Conservation (phyloP, 106 monocot species). For the Phalaenopsis aphrodite region DNA sequence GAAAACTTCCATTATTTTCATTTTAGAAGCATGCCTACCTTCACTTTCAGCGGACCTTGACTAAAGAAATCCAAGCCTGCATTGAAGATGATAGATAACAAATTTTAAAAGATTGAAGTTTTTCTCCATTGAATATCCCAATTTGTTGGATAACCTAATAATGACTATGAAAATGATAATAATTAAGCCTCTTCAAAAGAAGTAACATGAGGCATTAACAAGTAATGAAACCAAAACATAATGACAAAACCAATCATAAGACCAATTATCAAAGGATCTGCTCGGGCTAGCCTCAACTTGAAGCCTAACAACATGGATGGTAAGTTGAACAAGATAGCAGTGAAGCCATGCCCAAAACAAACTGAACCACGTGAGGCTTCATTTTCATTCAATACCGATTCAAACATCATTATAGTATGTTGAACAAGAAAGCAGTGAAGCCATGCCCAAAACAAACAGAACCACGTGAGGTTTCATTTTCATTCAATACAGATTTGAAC, state of each 20-base stretch:
- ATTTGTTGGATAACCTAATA: neutral
- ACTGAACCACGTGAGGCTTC: neutral
- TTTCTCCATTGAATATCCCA: neutral
- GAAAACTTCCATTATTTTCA: neutral
- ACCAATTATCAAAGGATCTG: neutral
- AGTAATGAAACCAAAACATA: neutral
- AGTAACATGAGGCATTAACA: neutral
- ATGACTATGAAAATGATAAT: neutral
- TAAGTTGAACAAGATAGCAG: neutral
- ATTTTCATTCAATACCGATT: neutral
- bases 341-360: neutral
- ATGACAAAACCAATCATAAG: neutral
- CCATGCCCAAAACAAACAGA: neutral
- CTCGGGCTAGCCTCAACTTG: neutral
- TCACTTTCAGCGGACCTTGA: conserved; percentile 27
- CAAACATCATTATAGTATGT: neutral
- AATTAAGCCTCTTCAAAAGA: neutral
- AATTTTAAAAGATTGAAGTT: neutral
- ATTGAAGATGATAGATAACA: conserved; percentile 4
- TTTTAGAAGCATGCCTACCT: conserved; percentile 23
- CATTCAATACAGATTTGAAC: neutral
- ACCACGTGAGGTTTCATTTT: neutral
- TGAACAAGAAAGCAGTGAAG: neutral
- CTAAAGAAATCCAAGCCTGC: conserved; percentile 69
- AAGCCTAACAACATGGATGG: neutral